Evolutionary conservation across 106 monocot genomes (phyloP), one percentile per base, ranked within the genome.

Genomic region (Allium cepa): DNA sequence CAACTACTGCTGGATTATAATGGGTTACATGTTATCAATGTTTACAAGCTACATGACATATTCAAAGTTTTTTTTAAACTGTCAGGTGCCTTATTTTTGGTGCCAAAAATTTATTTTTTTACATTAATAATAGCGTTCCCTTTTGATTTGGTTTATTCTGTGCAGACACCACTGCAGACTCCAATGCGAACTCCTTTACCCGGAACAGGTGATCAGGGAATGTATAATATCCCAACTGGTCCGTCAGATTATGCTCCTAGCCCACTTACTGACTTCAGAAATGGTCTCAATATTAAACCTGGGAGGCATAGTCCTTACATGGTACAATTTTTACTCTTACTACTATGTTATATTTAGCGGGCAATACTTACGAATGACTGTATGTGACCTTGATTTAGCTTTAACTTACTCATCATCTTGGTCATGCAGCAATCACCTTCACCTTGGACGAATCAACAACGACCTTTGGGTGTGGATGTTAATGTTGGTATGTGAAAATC

Each of bases 401-500:
- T 57, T 70, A 36, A 66, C 17, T 10, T 68, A 36, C 3, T 50
- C 11, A 48, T 13, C 4, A 2, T 9, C 52, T 52, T 26, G 47
- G 17, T 74, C 50, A 28, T 76, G 69, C 82, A 97, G 97, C 88
- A 76, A 68, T 80, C 92, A 17, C 97, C 97, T 68, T 99, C 97
- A 62, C 87, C 97, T 18, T 99, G 92, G 97, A 85, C 81, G 80
- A 87, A 14, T 68, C 88, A 86, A 5, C 36, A 36, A 73, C 79
- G 90, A n/a, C 86, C 97, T 50, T 63, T 99, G 11, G 97, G 97
- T 53, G 97, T 99, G 79, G 97, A 99, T 79, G 97, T 99, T 68
- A 99, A 99, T 92, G 84, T 92, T n/a, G 97, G 97, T 99, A 79
- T 70, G 92, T 81, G n/a, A 48, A 59, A 36, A 36, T 36, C 36